These are phyloP conservation scores for Halenospora varia DNA, from an alignment of 495 filamentous ascomycete species.

Conservation along the genomic window DNA sequence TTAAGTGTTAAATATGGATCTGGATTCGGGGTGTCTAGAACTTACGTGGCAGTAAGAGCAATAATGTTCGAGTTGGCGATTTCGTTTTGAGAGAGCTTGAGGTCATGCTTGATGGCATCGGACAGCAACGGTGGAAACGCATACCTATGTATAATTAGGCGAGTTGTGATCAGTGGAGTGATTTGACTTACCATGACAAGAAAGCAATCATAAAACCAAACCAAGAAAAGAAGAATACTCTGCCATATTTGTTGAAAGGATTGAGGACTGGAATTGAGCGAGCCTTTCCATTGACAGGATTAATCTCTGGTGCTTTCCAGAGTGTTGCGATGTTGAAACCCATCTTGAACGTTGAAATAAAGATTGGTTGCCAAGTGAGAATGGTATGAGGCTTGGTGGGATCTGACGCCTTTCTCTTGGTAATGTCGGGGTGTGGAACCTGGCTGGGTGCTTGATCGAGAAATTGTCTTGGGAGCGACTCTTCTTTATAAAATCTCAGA, in stretches of 20 bases:
- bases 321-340: conserved; percentile 44
- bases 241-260: conserved; percentile 73
- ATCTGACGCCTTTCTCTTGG: background rate
- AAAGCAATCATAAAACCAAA: conserved; percentile 95
- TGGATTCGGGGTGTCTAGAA: conserved; percentile 12
- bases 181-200: conserved; percentile 69
- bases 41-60: conserved; percentile 80
- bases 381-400: background rate
- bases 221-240: conserved; percentile 94
- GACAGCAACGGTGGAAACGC: conserved; percentile 68
- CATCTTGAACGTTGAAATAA: conserved; percentile 26
- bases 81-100: conserved; percentile 65
- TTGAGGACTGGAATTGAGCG: conserved; percentile 78
- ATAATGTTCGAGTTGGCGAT: conserved; percentile 91
- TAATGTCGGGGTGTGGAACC: background rate
- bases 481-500: conserved; percentile 14
- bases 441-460: background rate
- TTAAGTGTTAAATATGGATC: conserved; percentile 4
- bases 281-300: conserved; percentile 78
- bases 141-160: conserved; percentile 2
- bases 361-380: background rate
- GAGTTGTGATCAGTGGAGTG: conserved; percentile 1
- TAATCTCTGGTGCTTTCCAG: conserved; percentile 58
- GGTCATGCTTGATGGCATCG: conserved; percentile 77
- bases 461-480: background rate